Evolutionary conservation across 306 rosid species (phyloP), one percentile per base, ranked within the genome.

Genomic region (Hippophae tibetana): DNA sequence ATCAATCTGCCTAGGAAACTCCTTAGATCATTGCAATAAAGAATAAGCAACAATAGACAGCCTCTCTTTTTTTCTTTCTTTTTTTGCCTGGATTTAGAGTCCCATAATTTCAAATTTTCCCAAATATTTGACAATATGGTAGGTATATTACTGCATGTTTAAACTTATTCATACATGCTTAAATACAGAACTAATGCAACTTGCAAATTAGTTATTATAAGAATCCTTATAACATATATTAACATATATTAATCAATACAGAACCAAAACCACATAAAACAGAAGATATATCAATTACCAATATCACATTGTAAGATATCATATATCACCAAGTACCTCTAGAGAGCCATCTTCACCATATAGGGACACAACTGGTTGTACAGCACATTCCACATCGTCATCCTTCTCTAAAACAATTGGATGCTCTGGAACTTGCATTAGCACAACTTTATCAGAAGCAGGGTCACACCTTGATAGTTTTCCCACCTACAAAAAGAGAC

Each of bases 331-430:
- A 27, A 61, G 52, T 72, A 88, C 99, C 97, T 88, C 85, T 66
- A 93, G 70, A 77, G 95, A 87, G 65, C 95, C 90, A 77, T 93
- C 90, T 76, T 88, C 97, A 62, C 58, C 65, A 45, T 93, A 88
- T 13, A 76, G 87, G 54, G 76, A 70, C 49, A 81, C 66, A 68
- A 79, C 79, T 43, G 62, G 74, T 74, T 57, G 82, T 50, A 13
- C 64, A 42, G 71, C 72, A 73, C 80, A 77, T 60, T 47, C 80
- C 73, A 75, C 85, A 8, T 74, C 90, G 9, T 50, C 70, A 63
- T 69, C 74, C 73, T 82, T 74, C 75, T 73, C 66, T 66, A 82
- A 79, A 49, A 78, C 81, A 72, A 84, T 68, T 54, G 94, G 95
- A 78, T 80, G 84, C 60, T 86, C 94, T 58, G 71, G 78, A 69